Conservation (phyloP, 768 basidiomycete genomes). For the Sporobolomyces roseus region DNA sequence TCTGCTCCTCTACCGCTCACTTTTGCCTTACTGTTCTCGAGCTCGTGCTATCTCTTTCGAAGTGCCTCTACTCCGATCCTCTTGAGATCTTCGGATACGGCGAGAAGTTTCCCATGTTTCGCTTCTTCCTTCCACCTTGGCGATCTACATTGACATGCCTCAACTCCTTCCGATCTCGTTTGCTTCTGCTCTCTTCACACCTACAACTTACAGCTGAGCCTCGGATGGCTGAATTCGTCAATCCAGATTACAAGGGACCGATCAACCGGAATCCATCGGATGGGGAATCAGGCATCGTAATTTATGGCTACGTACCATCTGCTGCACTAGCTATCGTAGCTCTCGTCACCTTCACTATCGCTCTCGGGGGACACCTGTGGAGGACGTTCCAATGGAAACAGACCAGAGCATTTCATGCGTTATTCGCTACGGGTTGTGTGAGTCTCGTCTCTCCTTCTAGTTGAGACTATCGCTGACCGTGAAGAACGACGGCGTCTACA, state of each 20-base stretch:
- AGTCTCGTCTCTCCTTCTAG: constrained; percentile 27
- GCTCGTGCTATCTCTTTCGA: no score
- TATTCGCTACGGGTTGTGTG: constrained; percentile 47
- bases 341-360: constrained; percentile 44
- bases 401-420: constrained; percentile 46
- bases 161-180: no score
- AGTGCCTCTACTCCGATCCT: not conserved
- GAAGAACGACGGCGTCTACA: no score
- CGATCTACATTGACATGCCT: no score
- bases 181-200: not conserved
- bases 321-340: constrained; percentile 44
- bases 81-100: not conserved
- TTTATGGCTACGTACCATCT: constrained; percentile 47
- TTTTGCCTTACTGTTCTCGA: no score
- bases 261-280: constrained; percentile 8
- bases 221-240: not conserved
- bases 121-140: no score
- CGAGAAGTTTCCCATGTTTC: no score
- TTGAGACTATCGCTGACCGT: not conserved
- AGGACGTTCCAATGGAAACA: constrained; percentile 31
- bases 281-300: constrained; percentile 46
- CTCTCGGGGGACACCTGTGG: constrained; percentile 37
- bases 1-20: no score
- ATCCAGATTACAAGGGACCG: constrained; percentile 1
- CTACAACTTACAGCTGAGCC: not conserved